These are phyloP conservation scores for Podospora tetraspora DNA, from an alignment of 495 filamentous ascomycete species.

Conservation along the genomic window DNA sequence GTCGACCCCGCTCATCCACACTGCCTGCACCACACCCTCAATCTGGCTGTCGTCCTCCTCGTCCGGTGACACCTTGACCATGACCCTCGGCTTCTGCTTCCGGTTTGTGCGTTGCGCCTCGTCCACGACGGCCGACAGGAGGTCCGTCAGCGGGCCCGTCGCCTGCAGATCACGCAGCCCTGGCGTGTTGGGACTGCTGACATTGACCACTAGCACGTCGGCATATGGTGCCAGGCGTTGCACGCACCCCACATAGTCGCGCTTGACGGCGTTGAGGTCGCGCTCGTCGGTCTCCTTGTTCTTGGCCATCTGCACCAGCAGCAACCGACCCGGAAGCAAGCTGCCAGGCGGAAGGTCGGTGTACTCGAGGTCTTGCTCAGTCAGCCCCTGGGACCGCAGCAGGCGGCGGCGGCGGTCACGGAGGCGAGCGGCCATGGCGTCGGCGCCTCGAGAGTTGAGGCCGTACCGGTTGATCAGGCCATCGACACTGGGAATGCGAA, in stretches of 20 bases:
- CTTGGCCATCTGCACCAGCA: constrained; percentile 97
- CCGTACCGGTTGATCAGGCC: constrained; percentile 94
- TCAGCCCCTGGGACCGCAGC: constrained; percentile 63
- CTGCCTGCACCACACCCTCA: constrained; percentile 78
- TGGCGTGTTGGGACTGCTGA: constrained; percentile 92
- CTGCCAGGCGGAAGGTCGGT: constrained; percentile 65
- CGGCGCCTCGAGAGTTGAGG: constrained; percentile 84
- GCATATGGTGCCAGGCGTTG: constrained; percentile 75
- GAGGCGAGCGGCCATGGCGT: constrained; percentile 73
- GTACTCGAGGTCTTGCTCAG: constrained; percentile 66
- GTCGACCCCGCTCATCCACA: constrained; percentile 78
- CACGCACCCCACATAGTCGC: constrained; percentile 85
- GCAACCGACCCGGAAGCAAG: constrained; percentile 63
- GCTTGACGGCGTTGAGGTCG: constrained; percentile 75
- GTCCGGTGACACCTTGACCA: constrained; percentile 97
- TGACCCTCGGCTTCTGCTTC: constrained; percentile 71
- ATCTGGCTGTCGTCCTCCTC: constrained; percentile 81
- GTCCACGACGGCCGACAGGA: constrained; percentile 75
- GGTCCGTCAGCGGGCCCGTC: constrained; percentile 68
- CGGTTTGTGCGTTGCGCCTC: constrained; percentile 63
- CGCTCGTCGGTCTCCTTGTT: constrained; percentile 81
- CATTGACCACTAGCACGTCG: constrained; percentile 93
- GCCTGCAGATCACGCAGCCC: constrained; percentile 81
- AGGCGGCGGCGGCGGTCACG: constrained; percentile 72
- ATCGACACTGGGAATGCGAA: constrained; percentile 72